phyloP scores from a whole-genome alignment of 164 flowering plant genomes.

The Umbellularia californica region DNA sequence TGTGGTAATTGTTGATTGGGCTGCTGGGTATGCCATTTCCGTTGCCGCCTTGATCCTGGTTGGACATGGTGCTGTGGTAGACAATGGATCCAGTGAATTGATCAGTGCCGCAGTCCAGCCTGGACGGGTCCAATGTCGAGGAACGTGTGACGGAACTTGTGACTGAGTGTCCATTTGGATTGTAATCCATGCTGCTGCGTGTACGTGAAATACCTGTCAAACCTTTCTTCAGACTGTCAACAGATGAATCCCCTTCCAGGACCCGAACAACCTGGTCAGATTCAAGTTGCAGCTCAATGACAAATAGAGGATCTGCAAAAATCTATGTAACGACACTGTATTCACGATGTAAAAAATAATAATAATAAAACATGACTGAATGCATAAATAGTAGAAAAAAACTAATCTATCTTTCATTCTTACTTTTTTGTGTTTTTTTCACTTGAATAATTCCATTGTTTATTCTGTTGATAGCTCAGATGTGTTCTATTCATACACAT shows the following conservation, averaged over 20 bases:
- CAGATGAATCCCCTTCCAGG: not conserved
- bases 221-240: not conserved
- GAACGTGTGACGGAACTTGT: not conserved
- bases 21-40: not conserved
- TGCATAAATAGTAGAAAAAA: not conserved
- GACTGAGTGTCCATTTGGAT: not conserved
- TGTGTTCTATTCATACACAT: too few species aligned
- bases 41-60: not conserved
- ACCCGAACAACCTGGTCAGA: not conserved
- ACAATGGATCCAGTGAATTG: not conserved
- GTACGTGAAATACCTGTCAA: not conserved
- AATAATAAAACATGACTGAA: too few species aligned
- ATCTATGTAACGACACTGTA: too few species aligned
- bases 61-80: not conserved
- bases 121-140: not conserved
- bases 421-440: not conserved
- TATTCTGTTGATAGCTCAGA: not conserved
- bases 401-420: not conserved
- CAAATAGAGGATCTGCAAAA: not conserved
- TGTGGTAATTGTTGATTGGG: not conserved
- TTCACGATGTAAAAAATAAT: too few species aligned
- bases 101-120: not conserved
- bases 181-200: not conserved
- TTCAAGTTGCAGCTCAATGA: not conserved
- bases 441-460: not conserved